A percentile compares a stretch with the other conserved stretches of the same genome.
These are phyloP conservation scores for Acanthamoeba triangularis DNA, from an alignment of 208 protist genomes.

Conservation along the genomic window DNA sequence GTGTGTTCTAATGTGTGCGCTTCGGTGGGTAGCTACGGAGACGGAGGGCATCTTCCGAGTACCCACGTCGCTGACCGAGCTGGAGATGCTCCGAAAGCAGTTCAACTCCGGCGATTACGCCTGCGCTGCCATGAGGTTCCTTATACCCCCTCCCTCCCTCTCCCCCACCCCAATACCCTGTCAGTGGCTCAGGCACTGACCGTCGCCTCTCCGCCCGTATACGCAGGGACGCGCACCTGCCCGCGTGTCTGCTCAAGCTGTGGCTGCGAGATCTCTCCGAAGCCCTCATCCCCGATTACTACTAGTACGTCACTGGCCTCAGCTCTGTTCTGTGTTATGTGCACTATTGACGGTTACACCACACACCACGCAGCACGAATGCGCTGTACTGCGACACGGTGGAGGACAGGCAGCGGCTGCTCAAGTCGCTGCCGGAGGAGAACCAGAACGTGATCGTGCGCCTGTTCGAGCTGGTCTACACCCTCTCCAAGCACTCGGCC, in stretches of 20 bases:
- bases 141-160: too few relatives aligned
- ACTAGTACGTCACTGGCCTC: conserved; percentile 48
- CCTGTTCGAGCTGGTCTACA: conserved; percentile 63
- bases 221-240: conserved; percentile 22
- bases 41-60: conserved; percentile 70
- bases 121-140: conserved; percentile 1
- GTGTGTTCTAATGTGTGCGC: background rate
- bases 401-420: conserved; percentile 45
- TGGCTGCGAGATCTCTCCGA: conserved; percentile 57
- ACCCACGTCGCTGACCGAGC: conserved; percentile 20
- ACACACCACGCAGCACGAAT: conserved; percentile 14
- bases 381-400: conserved; percentile 45
- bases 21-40: background rate
- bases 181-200: too few relatives aligned
- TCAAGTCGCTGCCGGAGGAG: conserved; percentile 34
- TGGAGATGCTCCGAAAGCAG: conserved; percentile 61
- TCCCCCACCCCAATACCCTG: background rate
- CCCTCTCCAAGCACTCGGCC: conserved; percentile 6
- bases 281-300: conserved; percentile 50
- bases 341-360: background rate
- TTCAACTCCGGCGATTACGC: conserved; percentile 63
- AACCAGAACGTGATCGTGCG: conserved; percentile 65
- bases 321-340: background rate
- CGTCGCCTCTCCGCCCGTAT: background rate
- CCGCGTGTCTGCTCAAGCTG: conserved; percentile 63